Percentiles rank a stretch among this genome's conserved stretches.
These are phyloP conservation scores for Ophiostoma ips DNA, from an alignment of 2,329 filamentous ascomycete genomes.

Conservation along the genomic window DNA sequence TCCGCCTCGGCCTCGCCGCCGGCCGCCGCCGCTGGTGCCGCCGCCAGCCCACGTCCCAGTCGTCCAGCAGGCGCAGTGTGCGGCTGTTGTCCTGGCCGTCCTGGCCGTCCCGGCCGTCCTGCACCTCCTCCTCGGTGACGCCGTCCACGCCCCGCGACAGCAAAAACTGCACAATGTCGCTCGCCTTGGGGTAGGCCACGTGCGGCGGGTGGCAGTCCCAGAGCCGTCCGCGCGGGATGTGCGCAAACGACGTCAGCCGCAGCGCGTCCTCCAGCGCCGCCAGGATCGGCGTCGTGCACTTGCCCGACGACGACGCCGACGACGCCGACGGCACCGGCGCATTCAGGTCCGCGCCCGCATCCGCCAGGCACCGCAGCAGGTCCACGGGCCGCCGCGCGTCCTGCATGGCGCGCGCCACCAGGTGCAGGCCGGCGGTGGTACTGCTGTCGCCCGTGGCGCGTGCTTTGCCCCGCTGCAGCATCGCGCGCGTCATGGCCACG, in stretches of 20 bases:
- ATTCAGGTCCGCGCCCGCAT: constrained; percentile 3
- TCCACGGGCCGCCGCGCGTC: constrained; percentile 6
- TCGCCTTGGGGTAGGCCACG: neutral
- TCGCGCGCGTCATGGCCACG: constrained; percentile 1
- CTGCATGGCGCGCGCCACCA: constrained; percentile 3
- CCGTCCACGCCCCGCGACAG: neutral
- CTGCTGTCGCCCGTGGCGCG: neutral
- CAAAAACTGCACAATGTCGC: constrained; percentile 3
- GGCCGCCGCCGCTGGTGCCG: neutral
- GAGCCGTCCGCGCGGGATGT: constrained; percentile 6
- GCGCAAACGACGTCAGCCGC: constrained; percentile 1
- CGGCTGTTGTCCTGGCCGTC: neutral
- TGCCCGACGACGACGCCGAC: neutral
- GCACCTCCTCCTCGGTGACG: too few species aligned
- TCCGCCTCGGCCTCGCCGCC: neutral
- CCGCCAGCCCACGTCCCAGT: constrained; percentile 6
- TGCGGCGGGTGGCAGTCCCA: constrained; percentile 9
- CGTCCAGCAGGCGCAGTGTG: constrained; percentile 6
- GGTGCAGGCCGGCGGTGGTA: neutral
- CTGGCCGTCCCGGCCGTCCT: neutral
- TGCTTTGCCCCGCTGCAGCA: constrained; percentile 2
- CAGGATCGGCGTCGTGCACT: neutral
- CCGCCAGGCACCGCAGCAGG: constrained; percentile 7
- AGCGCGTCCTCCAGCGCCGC: constrained; percentile 3
- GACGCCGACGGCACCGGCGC: neutral